Base-by-base conservation (phyloP, 2,329 filamentous ascomycete species). In the Erysiphe neolycopersici region DNA sequence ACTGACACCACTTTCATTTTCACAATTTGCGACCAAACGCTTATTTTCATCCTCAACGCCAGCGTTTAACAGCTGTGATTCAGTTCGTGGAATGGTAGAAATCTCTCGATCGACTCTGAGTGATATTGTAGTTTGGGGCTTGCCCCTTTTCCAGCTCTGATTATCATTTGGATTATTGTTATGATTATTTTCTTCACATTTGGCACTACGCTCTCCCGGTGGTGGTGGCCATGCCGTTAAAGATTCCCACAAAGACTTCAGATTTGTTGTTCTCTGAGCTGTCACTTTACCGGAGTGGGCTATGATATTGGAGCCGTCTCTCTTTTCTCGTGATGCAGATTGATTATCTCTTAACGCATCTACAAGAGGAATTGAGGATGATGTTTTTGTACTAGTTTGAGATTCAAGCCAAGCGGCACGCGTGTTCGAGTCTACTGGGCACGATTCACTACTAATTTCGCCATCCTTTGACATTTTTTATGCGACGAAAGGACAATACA, bases 341-440 rank as follows among this genome's bases (percentile, higher is more conserved):
- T 19, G 17, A n/a, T n/a, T n/a, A n/a, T n/a, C n/a, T n/a, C n/a
- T n/a, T n/a, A n/a, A n/a, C n/a, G 26, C n/a, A 26, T 13, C 18
- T 40, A 17, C 5, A 22, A 14, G 26, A 14, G 26, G 26, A 1
- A 14, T 26, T 13, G 17, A 9, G 3, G 4, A 19, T 19, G 9
- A 19, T 19, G n/a, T 22, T 40, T 14, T 40, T 14, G 56, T 48
- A 44, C 43, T 43, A 19, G 47, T 44, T 44, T 55, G 53, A 47
- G 56, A 48, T 47, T 57, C 66, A 33, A 95, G 69, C 87, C 87
- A 98, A 53, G 78, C 73, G 54, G 84, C 79, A 53, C 89, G 78
- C 43, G 83, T 79, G 54, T 82, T 80, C 62, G 85, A 79, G 62
- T 95, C 85, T 54, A 95, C 83, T 5, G 89, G 89, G 55, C 89